Base-by-base conservation (phyloP, 176 grass and related monocot species). In the Triticum urartu region DNA sequence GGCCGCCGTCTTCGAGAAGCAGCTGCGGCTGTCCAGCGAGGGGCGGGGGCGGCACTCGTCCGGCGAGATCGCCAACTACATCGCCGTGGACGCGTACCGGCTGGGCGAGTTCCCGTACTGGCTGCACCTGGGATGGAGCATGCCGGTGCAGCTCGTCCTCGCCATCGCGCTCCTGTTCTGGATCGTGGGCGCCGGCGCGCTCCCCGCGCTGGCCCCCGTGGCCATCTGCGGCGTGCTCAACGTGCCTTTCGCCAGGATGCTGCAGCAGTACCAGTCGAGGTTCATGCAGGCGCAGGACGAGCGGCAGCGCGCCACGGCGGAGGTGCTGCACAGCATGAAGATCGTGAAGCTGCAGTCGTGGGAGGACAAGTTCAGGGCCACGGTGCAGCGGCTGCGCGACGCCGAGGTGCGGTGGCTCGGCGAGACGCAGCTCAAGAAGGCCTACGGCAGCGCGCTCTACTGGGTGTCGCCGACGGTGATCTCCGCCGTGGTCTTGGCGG, bases 281-380 rank as follows among this genome's bases (percentile, higher is more conserved):
- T 93, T 98, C 88, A 98, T 98, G 93, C 5, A 30, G 33, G 95
- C 95, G 11, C 91, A 98, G 89, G 95, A 98, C 85, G 86, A 91
- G 64, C 86, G 95, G 80, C 91, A 95, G 81, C 89, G 95, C 84
- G 88, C 91, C 71, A 95, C 93, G 14, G 92, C 93, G 64, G 95
- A 98, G 91, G 90, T 83, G 30, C 80, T 98, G 21, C 79, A 69
- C 75, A 93, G 88, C 87, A 92, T 95, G 88, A 98, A 93, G 78
- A 75, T 95, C 34, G 75, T 98, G 64, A 98, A 98, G 85, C 90
- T 98, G 42, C 89, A 95, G 87, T 93, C 89, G 25, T 98, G 95
- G 93, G 89, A 92, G 78, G 88, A 89, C 1, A 78, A 62, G 69
- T 95, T 94, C 79, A 80, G 82, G 78, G 74, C 83, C 42, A 33